Evolutionary conservation across 371 early-diverging fungal genomes (phyloP).

Genomic region (Rhizopus sp.): DNA sequence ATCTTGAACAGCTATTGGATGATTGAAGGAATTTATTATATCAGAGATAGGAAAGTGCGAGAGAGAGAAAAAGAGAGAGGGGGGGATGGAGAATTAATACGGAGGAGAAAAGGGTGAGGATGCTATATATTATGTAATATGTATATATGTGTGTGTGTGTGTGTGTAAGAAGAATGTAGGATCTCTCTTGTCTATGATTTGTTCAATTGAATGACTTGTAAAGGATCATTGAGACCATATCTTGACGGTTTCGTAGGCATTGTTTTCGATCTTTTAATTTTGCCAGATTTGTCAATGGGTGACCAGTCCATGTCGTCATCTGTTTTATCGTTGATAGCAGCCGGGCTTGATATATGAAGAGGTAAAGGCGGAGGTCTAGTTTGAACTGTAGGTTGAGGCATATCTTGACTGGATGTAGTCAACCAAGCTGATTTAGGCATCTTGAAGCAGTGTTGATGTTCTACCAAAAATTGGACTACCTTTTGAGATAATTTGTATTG

Average conservation of each 20-base stretch:
- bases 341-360: neutral
- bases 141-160: no score
- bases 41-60: no score
- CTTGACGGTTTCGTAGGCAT: constrained; percentile 33
- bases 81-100: no score
- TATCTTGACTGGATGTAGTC: constrained; percentile 9
- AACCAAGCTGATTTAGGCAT: constrained; percentile 28
- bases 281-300: constrained; percentile 10
- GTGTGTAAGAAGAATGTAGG: no score
- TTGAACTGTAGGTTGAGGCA: neutral
- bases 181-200: constrained; percentile 5
- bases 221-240: constrained; percentile 28
- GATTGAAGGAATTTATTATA: no score
- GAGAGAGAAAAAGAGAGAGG: no score
- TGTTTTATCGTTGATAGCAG: neutral
- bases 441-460: constrained; percentile 48
- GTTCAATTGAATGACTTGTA: constrained; percentile 37
- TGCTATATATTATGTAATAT: no score
- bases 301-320: constrained; percentile 1
- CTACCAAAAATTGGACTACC: constrained; percentile 54
- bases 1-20: no score
- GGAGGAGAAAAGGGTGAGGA: no score
- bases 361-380: neutral
- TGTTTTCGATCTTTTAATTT: constrained; percentile 26
- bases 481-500: constrained; percentile 54